These are phyloP conservation scores for Salix brachista DNA, from an alignment of 345 rosid genomes.

Conservation along the genomic window DNA sequence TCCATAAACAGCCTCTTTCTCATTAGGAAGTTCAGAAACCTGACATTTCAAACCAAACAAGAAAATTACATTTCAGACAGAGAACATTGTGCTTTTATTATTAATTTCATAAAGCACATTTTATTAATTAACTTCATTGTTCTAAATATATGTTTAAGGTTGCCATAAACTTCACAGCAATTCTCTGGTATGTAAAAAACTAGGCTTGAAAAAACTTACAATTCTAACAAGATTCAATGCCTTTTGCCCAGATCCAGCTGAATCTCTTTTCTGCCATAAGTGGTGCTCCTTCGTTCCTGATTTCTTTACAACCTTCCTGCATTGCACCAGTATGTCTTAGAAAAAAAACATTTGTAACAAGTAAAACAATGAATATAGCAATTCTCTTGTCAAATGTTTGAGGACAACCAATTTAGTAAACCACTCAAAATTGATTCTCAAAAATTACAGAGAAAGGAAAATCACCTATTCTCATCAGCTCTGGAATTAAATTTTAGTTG, in stretches of 20 bases:
- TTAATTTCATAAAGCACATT: no score
- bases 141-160: background rate
- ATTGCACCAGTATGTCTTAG: conserved; percentile 8
- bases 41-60: conserved; percentile 22
- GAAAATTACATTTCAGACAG: background rate
- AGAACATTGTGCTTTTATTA: background rate
- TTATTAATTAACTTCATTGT: no score
- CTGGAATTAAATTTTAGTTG: conserved; percentile 14
- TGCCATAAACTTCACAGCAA: background rate
- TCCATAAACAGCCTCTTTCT: conserved; percentile 75
- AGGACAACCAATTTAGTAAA: background rate
- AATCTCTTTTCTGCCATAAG: conserved; percentile 75
- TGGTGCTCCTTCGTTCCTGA: conserved; percentile 53
- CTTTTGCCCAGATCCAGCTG: conserved; percentile 75
- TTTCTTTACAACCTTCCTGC: conserved; percentile 44
- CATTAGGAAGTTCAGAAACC: conserved; percentile 76
- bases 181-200: background rate
- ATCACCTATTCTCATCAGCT: conserved; percentile 38
- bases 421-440: background rate
- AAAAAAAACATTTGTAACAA: conserved; percentile 10
- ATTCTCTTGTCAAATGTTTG: background rate
- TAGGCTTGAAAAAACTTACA: conserved; percentile 35
- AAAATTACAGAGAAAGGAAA: conserved; percentile 2
- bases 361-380: background rate
- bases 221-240: conserved; percentile 64